Base-by-base conservation (phyloP, 2,329 filamentous ascomycete species). In the Stemphylium vesicarium region DNA sequence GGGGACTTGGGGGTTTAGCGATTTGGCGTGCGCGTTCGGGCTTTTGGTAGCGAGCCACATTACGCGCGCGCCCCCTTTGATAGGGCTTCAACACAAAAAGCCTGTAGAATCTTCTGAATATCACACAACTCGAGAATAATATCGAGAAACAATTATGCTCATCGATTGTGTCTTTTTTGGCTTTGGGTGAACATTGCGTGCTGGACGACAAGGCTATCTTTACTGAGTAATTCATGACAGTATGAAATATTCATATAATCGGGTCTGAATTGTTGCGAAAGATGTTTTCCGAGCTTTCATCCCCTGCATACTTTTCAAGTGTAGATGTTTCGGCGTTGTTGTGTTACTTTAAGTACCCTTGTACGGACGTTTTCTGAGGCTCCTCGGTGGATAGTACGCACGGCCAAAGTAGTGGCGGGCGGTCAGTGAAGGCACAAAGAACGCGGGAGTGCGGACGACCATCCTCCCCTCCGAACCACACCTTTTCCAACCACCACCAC, bases 381-480 rank as follows among this genome's bases (percentile, higher is more conserved):
- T 18, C 22, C 38, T 7, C 4, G 15, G 24, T 46, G 47, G 43
- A 22, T 20, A 20, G 20, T 50, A 46, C 50, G 52, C 52, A 24
- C 4, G 33, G 37, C 46, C 51, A 57, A 5, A 53, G 56, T 47
- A 39, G 29, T 10, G 38, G 29, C 10, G 33, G 63, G 61, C 59
- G 62, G 63, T 65, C 40, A 62, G 43, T 11, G 39, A 20, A 10
- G 58, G 60, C 60, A 65, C 62, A 65, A 63, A 61, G 61, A 53
- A 55, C 51, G 38, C 50, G 18, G 18, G 16, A 38, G 45, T 49
- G 55, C 54, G 54, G 50, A 48, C 42, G 20, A 38, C 47, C 33
- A 45, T 15, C 46, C 35, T 58, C 51, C 53, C 54, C 52, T 56
- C 57, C 57, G 51, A 53, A 12, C 48, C 50, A 12, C 48, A 41